A percentile compares a stretch with the other conserved stretches of the same genome.
phyloP scores from a whole-genome alignment of 306 rosid species.

The Datisca glomerata region DNA sequence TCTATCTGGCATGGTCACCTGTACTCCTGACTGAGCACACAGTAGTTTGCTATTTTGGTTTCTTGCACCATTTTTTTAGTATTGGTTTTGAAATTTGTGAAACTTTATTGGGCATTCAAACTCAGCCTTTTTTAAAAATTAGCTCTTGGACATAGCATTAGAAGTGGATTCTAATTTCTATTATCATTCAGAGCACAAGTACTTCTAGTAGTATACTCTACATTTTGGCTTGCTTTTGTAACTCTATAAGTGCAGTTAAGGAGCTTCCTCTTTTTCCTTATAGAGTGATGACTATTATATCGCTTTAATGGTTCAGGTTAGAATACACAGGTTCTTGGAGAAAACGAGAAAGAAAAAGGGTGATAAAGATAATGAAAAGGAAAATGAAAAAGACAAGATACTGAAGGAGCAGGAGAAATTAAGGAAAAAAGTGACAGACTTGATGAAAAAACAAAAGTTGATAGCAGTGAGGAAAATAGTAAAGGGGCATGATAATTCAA shows the following conservation, averaged over 20 bases:
- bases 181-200: too few species aligned
- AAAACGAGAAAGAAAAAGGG: slow-evolving; percentile 41
- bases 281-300: slow-evolving; percentile 15
- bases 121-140: too few species aligned
- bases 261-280: background rate
- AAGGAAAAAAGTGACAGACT: slow-evolving; percentile 55
- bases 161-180: too few species aligned
- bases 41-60: too few species aligned
- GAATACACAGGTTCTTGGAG: slow-evolving; percentile 68
- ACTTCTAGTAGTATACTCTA: too few species aligned
- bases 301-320: slow-evolving; percentile 46
- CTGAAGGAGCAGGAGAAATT: slow-evolving; percentile 47
- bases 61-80: too few species aligned
- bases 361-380: slow-evolving; percentile 28
- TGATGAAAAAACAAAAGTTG: slow-evolving; percentile 76
- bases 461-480: slow-evolving; percentile 38
- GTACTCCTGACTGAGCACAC: too few species aligned
- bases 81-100: too few species aligned
- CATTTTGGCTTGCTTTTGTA: too few species aligned
- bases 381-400: slow-evolving; percentile 10
- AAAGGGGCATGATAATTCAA: slow-evolving; percentile 35
- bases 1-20: too few species aligned
- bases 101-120: too few species aligned
- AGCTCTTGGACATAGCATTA: too few species aligned
- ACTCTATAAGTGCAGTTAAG: background rate